phyloP scores from a whole-genome alignment of 2,329 filamentous ascomycete species.

The Alternaria burnsii region DNA sequence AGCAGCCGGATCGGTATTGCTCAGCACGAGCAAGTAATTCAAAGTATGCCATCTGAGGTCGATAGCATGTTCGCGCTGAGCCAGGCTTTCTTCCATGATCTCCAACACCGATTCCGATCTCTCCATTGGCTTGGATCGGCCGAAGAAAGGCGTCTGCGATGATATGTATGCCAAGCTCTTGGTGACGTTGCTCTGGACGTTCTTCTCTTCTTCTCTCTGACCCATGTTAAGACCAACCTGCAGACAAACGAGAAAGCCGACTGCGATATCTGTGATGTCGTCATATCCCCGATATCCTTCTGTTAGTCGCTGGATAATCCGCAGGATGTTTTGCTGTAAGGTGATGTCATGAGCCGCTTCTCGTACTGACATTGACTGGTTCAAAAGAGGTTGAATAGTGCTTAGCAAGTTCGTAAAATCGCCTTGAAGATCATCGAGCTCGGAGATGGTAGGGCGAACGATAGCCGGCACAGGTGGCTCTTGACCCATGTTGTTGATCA shows the following conservation, averaged over 20 bases:
- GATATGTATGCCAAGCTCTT: conserved; percentile 38
- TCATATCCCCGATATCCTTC: conserved; percentile 80
- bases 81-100: conserved; percentile 30
- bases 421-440: conserved; percentile 76
- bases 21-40: conserved; percentile 34
- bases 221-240: conserved; percentile 75
- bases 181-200: conserved; percentile 20
- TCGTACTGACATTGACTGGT: conserved; percentile 29
- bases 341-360: conserved; percentile 44
- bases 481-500: conserved; percentile 70
- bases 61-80: conserved; percentile 29
- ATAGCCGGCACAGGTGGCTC: conserved; percentile 73
- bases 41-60: conserved; percentile 51
- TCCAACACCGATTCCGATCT: conserved; percentile 28
- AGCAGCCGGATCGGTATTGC: conserved; percentile 32
- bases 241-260: conserved; percentile 81
- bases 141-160: conserved; percentile 46
- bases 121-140: conserved; percentile 21
- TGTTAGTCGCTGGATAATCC: conserved; percentile 74
- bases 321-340: conserved; percentile 66
- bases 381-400: conserved; percentile 42
- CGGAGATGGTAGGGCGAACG: conserved; percentile 73
- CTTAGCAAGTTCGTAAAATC: conserved; percentile 80
- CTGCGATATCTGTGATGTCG: conserved; percentile 80
- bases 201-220: conserved; percentile 29